A percentile compares a stretch with the other conserved stretches of the same genome.
phyloP scores from a whole-genome alignment of 2,329 filamentous ascomycete species.

The Nigrospora oryzae region DNA sequence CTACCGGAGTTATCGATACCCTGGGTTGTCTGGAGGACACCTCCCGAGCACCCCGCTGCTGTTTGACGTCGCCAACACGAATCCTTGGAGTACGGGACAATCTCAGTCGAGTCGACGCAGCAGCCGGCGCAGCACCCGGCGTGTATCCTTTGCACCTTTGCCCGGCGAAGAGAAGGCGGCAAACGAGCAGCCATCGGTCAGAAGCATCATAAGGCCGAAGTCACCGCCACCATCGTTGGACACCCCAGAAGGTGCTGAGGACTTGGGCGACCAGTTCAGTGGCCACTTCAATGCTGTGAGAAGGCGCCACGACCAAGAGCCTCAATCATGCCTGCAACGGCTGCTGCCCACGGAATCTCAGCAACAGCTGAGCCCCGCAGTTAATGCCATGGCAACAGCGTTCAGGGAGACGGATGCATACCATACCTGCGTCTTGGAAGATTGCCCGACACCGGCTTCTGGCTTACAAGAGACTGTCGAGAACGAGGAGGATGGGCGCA shows the following conservation, averaged over 20 bases:
- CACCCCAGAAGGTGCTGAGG: constrained; percentile 20
- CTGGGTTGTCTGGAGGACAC: constrained; percentile 3
- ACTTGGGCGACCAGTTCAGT: constrained; percentile 28
- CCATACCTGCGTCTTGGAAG: not conserved
- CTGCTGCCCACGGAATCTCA: constrained; percentile 35
- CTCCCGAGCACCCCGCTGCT: constrained; percentile 12
- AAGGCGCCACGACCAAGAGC: constrained; percentile 14
- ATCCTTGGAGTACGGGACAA: constrained; percentile 7
- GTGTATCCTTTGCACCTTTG: constrained; percentile 25
- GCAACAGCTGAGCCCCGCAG: constrained; percentile 27
- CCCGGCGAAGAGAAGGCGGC: constrained; percentile 16
- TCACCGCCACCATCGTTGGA: constrained; percentile 35
- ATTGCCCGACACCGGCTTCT: constrained; percentile 3
- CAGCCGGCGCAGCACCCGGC: constrained; percentile 7
- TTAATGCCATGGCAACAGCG: constrained; percentile 39
- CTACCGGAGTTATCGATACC: constrained; percentile 6
- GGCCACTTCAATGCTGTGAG: constrained; percentile 39
- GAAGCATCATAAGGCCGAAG: constrained; percentile 11
- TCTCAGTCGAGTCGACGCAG: not conserved
- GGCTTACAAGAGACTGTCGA: constrained; percentile 1
- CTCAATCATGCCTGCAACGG: constrained; percentile 12
- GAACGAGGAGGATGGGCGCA: constrained; percentile 5
- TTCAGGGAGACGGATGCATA: constrained; percentile 35
- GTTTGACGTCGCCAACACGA: constrained; percentile 6
- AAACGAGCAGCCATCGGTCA: constrained; percentile 5